Conservation (phyloP, 176 grass and related monocot genomes). For the Zoysia japonica region DNA sequence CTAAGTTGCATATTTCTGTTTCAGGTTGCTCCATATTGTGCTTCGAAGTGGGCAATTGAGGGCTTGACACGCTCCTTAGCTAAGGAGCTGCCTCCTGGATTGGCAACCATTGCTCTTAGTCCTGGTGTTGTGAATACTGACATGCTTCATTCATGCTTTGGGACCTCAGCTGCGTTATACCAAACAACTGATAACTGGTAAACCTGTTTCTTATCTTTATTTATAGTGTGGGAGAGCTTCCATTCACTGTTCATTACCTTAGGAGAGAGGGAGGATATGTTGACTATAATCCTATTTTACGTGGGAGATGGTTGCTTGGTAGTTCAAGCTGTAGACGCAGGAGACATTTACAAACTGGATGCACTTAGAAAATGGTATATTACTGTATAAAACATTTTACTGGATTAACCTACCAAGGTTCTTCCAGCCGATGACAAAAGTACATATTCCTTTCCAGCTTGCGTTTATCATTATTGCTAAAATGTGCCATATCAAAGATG, state of each 20-base stretch:
- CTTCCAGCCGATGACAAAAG: neutral
- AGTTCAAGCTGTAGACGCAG: neutral
- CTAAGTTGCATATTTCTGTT: slow-evolving; percentile 13
- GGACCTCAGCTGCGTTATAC: slow-evolving; percentile 69
- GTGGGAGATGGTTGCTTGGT: slow-evolving; percentile 5
- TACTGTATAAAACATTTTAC: neutral
- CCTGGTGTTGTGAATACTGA: slow-evolving; percentile 95
- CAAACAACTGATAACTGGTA: slow-evolving; percentile 89
- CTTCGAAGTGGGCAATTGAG: slow-evolving; percentile 96
- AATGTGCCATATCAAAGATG: neutral
- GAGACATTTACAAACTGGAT: neutral
- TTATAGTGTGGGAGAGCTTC: neutral
- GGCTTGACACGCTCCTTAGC: slow-evolving; percentile 90
- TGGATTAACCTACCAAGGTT: slow-evolving; percentile 3
- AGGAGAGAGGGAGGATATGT: neutral
- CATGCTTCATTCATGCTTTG: slow-evolving; percentile 94
- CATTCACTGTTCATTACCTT: neutral
- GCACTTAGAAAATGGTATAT: neutral
- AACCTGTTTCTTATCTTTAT: slow-evolving; percentile 31
- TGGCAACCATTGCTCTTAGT: slow-evolving; percentile 88
- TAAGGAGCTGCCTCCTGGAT: slow-evolving; percentile 83
- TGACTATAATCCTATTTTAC: neutral
- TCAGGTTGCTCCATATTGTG: slow-evolving; percentile 92
- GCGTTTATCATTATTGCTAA: neutral
- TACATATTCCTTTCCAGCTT: neutral